Evolutionary conservation across 106 monocot genomes (phyloP).

Genomic region (Iris macrosiphon): DNA sequence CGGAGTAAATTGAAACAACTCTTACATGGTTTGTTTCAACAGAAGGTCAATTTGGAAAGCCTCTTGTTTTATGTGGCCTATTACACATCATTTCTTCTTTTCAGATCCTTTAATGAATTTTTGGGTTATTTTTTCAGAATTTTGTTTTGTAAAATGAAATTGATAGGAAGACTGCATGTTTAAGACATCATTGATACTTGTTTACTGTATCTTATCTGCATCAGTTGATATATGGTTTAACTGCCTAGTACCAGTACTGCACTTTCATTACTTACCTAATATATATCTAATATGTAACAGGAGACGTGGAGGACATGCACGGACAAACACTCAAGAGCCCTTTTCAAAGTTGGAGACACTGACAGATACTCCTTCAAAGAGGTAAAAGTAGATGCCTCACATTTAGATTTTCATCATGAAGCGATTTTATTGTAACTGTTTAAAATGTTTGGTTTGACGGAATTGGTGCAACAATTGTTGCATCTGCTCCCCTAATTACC

Average conservation of each 20-base stretch:
- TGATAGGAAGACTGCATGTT: background rate
- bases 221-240: background rate
- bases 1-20: background rate
- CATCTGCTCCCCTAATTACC: background rate
- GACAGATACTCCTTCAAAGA: constrained; percentile 21
- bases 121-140: background rate
- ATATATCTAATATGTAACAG: constrained; percentile 18
- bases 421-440: background rate
- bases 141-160: background rate
- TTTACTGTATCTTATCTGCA: background rate
- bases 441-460: background rate
- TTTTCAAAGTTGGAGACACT: constrained; percentile 13
- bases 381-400: constrained; percentile 27
- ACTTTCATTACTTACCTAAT: no score
- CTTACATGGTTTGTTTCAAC: background rate
- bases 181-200: background rate
- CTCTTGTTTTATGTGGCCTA: background rate
- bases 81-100: no score
- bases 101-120: no score
- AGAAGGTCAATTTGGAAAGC: no score
- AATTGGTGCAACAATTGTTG: background rate
- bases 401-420: no score
- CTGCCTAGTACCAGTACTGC: background rate
- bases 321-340: constrained; percentile 9
- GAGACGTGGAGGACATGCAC: constrained; percentile 15